Conservation (phyloP, 306 rosid genomes). For the Citrullus colocynthis region DNA sequence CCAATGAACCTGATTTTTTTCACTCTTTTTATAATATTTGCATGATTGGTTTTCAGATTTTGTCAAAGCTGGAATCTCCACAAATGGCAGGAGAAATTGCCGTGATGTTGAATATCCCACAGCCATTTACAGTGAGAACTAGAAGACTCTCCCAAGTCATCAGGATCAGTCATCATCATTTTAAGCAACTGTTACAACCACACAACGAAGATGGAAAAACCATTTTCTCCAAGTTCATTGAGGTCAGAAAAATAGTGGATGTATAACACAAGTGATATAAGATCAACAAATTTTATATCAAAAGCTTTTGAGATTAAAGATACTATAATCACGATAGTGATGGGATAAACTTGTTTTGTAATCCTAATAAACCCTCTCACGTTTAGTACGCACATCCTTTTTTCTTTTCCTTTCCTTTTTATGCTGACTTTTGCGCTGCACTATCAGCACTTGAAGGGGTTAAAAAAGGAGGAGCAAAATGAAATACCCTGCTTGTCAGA, state of each 20-base stretch:
- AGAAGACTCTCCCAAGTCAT: slow-evolving; percentile 66
- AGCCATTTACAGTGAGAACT: slow-evolving; percentile 76
- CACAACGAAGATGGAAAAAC: slow-evolving; percentile 46
- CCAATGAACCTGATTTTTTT: neutral
- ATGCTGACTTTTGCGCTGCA: slow-evolving; percentile 18
- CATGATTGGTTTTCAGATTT: slow-evolving; percentile 30
- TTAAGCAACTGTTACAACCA: slow-evolving; percentile 69
- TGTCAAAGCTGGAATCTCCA: slow-evolving; percentile 52
- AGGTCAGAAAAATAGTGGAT: slow-evolving; percentile 33
- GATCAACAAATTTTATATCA: neutral
- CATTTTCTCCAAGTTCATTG: slow-evolving; percentile 43
- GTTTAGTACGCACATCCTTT: neutral
- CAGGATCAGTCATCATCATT: slow-evolving; percentile 52
- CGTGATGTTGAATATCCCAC: slow-evolving; percentile 64
- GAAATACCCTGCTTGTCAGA: slow-evolving; percentile 54
- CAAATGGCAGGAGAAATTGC: slow-evolving; percentile 72
- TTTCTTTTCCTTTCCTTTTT: neutral
- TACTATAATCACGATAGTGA: neutral
- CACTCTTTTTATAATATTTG: neutral
- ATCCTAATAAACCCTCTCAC: neutral
- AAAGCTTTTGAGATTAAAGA: neutral
- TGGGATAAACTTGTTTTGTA: neutral
- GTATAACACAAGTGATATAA: neutral
- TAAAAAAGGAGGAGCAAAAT: slow-evolving; percentile 31
- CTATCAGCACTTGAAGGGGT: slow-evolving; percentile 47